These are phyloP conservation scores for Tetrapisispora pingtungensis DNA, from an alignment of 805 yeast genomes.

Conservation along the genomic window DNA sequence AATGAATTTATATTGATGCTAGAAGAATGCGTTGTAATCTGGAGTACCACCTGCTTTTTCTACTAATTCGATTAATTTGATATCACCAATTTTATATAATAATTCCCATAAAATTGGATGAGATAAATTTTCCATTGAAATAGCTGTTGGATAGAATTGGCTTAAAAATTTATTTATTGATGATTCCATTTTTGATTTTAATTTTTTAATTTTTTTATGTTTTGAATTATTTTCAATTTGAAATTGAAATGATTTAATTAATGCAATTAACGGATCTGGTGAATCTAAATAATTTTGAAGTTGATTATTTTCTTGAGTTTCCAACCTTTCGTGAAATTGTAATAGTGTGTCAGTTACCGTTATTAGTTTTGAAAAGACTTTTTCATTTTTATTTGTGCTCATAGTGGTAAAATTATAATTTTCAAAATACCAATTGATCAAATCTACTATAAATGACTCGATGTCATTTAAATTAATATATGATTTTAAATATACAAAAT, in stretches of 20 bases:
- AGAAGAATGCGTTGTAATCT: constrained; percentile 12
- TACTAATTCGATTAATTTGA: constrained; percentile 13
- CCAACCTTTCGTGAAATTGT: neutral
- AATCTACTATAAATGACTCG: neutral
- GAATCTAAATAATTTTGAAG: constrained; percentile 1
- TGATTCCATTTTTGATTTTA: neutral
- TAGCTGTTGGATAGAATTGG: constrained; percentile 8
- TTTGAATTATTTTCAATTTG: neutral
- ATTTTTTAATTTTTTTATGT: no score
- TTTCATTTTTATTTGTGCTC: neutral
- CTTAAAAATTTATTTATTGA: constrained; percentile 6
- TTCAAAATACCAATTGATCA: neutral
- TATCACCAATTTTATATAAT: constrained; percentile 11
- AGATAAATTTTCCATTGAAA: constrained; percentile 10
- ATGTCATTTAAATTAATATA: neutral
- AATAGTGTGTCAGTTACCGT: neutral
- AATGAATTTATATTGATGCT: neutral
- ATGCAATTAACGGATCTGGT: constrained; percentile 5
- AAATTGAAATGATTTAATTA: constrained; percentile 1
- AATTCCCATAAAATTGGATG: constrained; percentile 16
- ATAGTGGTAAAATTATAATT: neutral
- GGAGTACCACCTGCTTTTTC: constrained; percentile 19
- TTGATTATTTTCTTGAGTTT: neutral
- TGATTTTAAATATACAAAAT: neutral
- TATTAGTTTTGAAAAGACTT: neutral